Percentiles rank a stretch among this genome's conserved stretches.
Evolutionary conservation across 768 basidiomycete species (phyloP).

Genomic region (Mycena haematopus): DNA sequence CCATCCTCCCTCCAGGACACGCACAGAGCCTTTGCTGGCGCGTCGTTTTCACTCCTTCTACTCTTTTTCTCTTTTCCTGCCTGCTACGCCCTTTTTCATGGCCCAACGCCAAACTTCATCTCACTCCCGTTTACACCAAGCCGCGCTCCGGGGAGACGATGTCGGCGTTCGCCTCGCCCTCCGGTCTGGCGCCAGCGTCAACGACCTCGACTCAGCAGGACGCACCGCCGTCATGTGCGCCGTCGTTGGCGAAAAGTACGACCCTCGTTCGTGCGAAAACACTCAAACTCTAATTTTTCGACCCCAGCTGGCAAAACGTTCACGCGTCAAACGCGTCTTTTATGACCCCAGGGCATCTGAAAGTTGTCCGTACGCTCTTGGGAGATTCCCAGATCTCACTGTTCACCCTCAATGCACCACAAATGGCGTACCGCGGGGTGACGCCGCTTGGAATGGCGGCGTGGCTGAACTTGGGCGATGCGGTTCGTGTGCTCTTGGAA

Average conservation of each 20-base stretch:
- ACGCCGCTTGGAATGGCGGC: constrained; percentile 81
- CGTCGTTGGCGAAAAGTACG: constrained; percentile 75
- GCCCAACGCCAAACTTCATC: constrained; percentile 37
- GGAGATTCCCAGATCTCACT: constrained; percentile 66
- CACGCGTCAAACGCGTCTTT: constrained; percentile 77
- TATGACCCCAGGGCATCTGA: constrained; percentile 61
- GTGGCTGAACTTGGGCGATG: constrained; percentile 71
- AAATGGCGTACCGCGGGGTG: constrained; percentile 71
- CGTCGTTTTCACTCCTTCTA: constrained; percentile 28
- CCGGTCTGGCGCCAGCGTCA: constrained; percentile 68
- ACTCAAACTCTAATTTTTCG: constrained; percentile 8
- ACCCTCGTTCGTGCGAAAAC: constrained; percentile 25
- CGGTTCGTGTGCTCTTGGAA: constrained; percentile 70
- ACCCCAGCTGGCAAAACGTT: constrained; percentile 66
- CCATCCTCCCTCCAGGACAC: constrained; percentile 27
- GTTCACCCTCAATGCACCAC: constrained; percentile 76
- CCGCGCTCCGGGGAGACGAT: constrained; percentile 63
- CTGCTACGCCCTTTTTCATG: constrained; percentile 31
- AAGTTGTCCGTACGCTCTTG: constrained; percentile 61
- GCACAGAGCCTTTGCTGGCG: constrained; percentile 25
- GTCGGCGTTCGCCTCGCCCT: constrained; percentile 60
- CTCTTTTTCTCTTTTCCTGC: constrained; percentile 19
- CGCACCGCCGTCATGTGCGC: constrained; percentile 72
- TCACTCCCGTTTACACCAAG: constrained; percentile 54
- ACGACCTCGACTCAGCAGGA: constrained; percentile 65